Percentiles rank a stretch among this genome's conserved stretches.
Evolutionary conservation across 371 early-diverging fungal species (phyloP).

Genomic region (Catenaria anguillulae): DNA sequence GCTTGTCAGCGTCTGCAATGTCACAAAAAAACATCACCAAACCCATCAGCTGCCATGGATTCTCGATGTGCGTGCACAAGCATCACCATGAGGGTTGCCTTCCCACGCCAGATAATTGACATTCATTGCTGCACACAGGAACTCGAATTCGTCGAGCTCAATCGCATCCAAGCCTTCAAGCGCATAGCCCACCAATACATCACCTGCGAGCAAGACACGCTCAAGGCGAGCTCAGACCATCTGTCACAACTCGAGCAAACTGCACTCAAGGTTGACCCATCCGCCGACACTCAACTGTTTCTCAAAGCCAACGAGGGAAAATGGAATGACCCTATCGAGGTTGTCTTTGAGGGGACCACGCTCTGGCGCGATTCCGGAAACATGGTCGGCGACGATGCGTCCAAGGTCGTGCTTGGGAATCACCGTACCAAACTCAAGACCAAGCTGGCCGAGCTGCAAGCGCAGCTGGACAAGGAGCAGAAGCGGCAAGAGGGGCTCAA

Average conservation of each 20-base stretch:
- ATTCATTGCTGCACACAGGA: constrained; percentile 24
- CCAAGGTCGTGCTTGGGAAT: constrained; percentile 43
- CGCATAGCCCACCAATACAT: constrained; percentile 30
- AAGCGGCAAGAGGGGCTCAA: constrained; percentile 34
- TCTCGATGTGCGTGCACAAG: constrained; percentile 32
- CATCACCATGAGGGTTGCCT: background rate
- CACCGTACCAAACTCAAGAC: constrained; percentile 38
- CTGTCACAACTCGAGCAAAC: no score
- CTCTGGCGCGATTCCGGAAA: constrained; percentile 22
- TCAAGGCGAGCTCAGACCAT: constrained; percentile 23
- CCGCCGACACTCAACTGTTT: constrained; percentile 34
- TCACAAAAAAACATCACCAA: constrained; percentile 39
- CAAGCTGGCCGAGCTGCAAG: constrained; percentile 24
- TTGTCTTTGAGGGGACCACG: constrained; percentile 21
- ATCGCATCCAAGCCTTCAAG: constrained; percentile 32
- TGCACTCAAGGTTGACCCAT: constrained; percentile 31
- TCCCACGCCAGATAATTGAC: background rate
- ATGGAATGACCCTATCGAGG: constrained; percentile 24
- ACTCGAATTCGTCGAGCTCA: constrained; percentile 39
- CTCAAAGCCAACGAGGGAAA: constrained; percentile 20
- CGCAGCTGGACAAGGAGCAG: constrained; percentile 27
- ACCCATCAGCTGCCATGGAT: constrained; percentile 41
- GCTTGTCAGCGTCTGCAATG: constrained; percentile 40
- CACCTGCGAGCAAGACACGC: constrained; percentile 26
- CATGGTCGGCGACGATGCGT: constrained; percentile 35